phyloP scores from a whole-genome alignment of 768 basidiomycete species.

The Cubamyces lactineus region DNA sequence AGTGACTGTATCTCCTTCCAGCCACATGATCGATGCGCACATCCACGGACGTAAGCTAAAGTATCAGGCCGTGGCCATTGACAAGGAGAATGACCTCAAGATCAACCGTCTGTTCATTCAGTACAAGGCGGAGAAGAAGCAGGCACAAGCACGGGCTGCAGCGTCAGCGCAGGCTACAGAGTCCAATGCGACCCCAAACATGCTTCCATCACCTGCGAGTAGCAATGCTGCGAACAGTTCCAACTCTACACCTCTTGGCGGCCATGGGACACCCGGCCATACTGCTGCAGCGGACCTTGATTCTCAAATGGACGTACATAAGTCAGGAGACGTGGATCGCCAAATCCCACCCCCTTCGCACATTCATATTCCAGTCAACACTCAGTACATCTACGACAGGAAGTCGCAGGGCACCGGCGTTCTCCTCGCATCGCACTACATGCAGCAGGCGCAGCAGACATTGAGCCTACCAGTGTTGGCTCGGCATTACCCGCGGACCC shows the following conservation, averaged over 20 bases:
- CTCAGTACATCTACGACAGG: slow-evolving; percentile 12
- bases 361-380: slow-evolving; percentile 29
- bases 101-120: slow-evolving; percentile 12
- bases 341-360: slow-evolving; percentile 20
- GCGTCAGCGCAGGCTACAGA: slow-evolving; percentile 7
- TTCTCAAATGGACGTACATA: slow-evolving; percentile 6
- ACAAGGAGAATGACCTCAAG: slow-evolving; percentile 25
- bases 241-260: slow-evolving; percentile 75
- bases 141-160: slow-evolving; percentile 6
- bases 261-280: slow-evolving; percentile 50
- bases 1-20: slow-evolving; percentile 38
- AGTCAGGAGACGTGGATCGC: slow-evolving; percentile 32
- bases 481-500: slow-evolving; percentile 75
- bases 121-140: slow-evolving; percentile 22
- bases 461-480: slow-evolving; percentile 70
- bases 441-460: slow-evolving; percentile 33
- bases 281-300: slow-evolving; percentile 26
- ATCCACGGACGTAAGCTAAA: slow-evolving; percentile 59
- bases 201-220: slow-evolving; percentile 81
- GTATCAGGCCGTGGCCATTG: slow-evolving; percentile 40
- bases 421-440: not conserved
- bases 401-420: slow-evolving; percentile 23
- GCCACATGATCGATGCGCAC: slow-evolving; percentile 79
- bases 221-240: slow-evolving; percentile 66
- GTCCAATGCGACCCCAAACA: slow-evolving; percentile 48